phyloP scores from a whole-genome alignment of 768 basidiomycete species.

The Boletus eberwhitei region DNA sequence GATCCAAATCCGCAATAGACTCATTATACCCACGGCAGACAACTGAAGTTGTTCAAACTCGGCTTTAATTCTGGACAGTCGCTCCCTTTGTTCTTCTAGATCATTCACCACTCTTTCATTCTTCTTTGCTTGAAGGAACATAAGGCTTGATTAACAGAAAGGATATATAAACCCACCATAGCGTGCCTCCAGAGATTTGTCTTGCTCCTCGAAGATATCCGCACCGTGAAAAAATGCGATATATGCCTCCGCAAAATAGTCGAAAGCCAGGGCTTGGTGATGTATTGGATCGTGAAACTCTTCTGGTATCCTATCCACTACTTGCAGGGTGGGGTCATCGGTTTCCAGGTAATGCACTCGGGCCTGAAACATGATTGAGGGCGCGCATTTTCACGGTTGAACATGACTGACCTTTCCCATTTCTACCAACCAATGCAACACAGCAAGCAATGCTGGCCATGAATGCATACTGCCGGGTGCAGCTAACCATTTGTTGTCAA shows the following conservation, averaged over 20 bases:
- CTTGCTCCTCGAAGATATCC: slow-evolving; percentile 68
- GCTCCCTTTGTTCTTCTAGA: slow-evolving; percentile 53
- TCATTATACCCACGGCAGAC: slow-evolving; percentile 47
- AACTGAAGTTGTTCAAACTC: slow-evolving; percentile 59
- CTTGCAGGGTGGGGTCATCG: slow-evolving; percentile 66
- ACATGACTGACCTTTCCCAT: slow-evolving; percentile 65
- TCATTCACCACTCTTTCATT: slow-evolving; percentile 66
- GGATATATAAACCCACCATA: slow-evolving; percentile 53
- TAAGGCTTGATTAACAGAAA: neutral
- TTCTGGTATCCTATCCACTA: slow-evolving; percentile 56
- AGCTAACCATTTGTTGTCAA: slow-evolving; percentile 84
- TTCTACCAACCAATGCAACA: slow-evolving; percentile 90
- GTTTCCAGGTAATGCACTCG: slow-evolving; percentile 51
- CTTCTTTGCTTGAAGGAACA: slow-evolving; percentile 51
- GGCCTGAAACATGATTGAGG: slow-evolving; percentile 20
- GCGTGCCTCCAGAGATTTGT: slow-evolving; percentile 66
- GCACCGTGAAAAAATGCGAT: slow-evolving; percentile 61
- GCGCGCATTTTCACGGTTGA: neutral
- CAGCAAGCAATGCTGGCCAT: slow-evolving; percentile 88
- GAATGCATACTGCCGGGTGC: slow-evolving; percentile 87
- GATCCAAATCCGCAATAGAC: neutral
- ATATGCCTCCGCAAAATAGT: slow-evolving; percentile 69
- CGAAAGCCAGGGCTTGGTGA: slow-evolving; percentile 74
- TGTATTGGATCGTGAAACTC: slow-evolving; percentile 75
- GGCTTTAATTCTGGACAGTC: slow-evolving; percentile 43